Conservation (phyloP, 2,329 filamentous ascomycete genomes). For the Claviceps monticola region DNA sequence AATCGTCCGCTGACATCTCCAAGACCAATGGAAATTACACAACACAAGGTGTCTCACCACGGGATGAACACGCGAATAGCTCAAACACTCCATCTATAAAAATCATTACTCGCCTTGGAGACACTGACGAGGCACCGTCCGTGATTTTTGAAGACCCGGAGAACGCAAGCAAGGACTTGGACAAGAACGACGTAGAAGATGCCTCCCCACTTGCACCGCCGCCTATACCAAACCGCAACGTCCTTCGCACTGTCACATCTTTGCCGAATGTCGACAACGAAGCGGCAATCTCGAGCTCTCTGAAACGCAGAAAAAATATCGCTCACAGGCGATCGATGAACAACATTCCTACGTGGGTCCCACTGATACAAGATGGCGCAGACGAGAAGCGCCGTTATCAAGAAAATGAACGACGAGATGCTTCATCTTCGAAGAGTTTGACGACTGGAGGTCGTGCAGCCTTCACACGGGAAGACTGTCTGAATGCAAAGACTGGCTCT, state of each 20-base stretch:
- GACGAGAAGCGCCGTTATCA: slow-evolving; percentile 11
- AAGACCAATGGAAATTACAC: neutral
- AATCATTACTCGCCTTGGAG: neutral
- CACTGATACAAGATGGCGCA: slow-evolving; percentile 9
- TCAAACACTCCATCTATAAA: neutral
- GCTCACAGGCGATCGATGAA: slow-evolving; percentile 15
- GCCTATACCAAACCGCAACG: slow-evolving; percentile 1
- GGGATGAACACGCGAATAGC: neutral
- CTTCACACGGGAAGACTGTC: slow-evolving; percentile 10
- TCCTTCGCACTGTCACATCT: neutral
- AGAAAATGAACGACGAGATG: slow-evolving; percentile 8
- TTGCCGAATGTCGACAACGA: neutral
- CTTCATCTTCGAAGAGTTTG: slow-evolving; percentile 14
- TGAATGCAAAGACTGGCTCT: slow-evolving; percentile 10
- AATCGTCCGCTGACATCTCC: slow-evolving; percentile 14
- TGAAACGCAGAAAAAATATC: slow-evolving; percentile 1
- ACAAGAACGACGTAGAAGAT: neutral
- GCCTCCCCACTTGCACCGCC: neutral
- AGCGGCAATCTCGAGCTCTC: neutral
- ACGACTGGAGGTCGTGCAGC: slow-evolving; percentile 14
- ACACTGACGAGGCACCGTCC: neutral
- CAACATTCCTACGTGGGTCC: slow-evolving; percentile 8
- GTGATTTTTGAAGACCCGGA: neutral
- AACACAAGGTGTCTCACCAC: neutral
- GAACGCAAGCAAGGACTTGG: neutral